Evolutionary conservation across 306 rosid species (phyloP), one percentile per base, ranked within the genome.

Genomic region (Castanea crenata): DNA sequence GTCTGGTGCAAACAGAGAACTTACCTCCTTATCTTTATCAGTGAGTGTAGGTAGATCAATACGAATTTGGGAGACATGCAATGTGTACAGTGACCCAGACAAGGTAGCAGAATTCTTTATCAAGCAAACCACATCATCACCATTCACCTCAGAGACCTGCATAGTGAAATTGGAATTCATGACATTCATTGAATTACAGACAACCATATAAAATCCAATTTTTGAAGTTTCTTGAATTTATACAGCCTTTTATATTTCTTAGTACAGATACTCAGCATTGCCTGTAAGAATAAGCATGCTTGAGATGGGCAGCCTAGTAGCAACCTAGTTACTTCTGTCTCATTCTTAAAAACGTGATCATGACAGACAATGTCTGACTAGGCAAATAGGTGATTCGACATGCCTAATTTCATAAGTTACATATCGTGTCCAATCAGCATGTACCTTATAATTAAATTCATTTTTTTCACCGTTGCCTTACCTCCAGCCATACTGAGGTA

Each of bases 401-500:
- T 27, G 61, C 74, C 65, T 31, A 67, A n/a, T 64, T 29, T 64
- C 15, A 31, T 21, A 59, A 49, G 65, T 59, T 64, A 29, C 32
- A 16, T 64, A 29, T 64, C 70, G 31, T 31, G 15, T 32, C 44
- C n/a, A 31, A 64, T 64, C n/a, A 14, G 19, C 41, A 38, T 73
- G 49, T 68, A 46, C 77, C 59, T 31, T 38, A 55, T n/a, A 52
- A 63, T 18, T 68, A 55, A 75, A 63, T 20, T 73, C 46, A 5
- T 9, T 75, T 63, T 52, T 52, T 63, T 52, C 1, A 18, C 55
- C 5, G 4, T 15, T 63, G 31, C 59, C 81, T 79, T 69, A 87
- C 90, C 90, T 87, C 90, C 78, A 87, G 55, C 85, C 83, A 84
- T 74, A 87, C 88, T 9, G 90, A 87, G 12, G 90, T 87, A 18